Evolutionary conservation across 805 yeast species (phyloP), one percentile per base, ranked within the genome.

Genomic region (Pichia exigua): DNA sequence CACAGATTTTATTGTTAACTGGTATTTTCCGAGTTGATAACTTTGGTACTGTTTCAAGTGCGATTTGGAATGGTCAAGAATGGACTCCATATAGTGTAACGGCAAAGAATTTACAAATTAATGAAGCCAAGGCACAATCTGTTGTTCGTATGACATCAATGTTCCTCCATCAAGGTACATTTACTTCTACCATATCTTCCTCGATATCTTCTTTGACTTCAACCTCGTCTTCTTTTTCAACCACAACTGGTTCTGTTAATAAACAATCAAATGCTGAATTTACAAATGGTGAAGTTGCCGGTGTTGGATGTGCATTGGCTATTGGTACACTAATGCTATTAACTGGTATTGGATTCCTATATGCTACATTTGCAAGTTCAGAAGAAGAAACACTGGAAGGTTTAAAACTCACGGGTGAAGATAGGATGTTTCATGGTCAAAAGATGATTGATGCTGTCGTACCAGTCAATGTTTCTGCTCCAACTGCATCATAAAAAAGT

Each of bases 51-150:
- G 80, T 78, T 3, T 77, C 82, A 41, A 73, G 81, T 27, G 92
- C 91, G 0, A 66, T 78, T 28, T 87, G 65, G 66, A 81, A 87
- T 61, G 90, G 95, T 1, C 57, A 69, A 0, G 47, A 58, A 9
- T 89, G 96, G 95, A 60, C 68, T 30, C 95, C 96, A 13, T 79
- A 74, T 52, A 62, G 80, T 2, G 76, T 77, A 54, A 67, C 85
- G 1, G 65, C 74, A 0, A 51, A 59, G 8, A 62, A 66, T 6
- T 52, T 64, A 2, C 59, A 62, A 8, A 46, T 66, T 2, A 44
- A 59, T 0, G 48, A 47, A 17, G 58, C 71, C 2, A 51, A 51
- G 0, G 59, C 65, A 21, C 59, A 57, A 45, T 62, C 68, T 7
- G 59, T 74, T 39, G 63, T 73, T 47, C 61, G 68, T 44, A 71